These are phyloP conservation scores for Hygrophila difformis DNA, from an alignment of 257 asterid genomes.

Conservation along the genomic window DNA sequence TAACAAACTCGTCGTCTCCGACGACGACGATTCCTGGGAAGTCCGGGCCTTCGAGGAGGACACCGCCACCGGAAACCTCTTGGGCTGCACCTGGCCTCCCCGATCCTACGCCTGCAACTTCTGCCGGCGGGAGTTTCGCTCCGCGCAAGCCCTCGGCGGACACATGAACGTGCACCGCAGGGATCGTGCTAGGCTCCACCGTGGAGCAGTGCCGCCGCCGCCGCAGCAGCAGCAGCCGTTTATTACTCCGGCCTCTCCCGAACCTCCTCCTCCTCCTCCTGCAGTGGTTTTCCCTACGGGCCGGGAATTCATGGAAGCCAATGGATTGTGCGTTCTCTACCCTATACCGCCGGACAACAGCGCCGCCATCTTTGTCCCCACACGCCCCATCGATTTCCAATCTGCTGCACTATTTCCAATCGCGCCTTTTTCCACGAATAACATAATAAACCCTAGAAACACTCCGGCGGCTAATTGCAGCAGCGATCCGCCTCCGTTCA, in stretches of 20 bases:
- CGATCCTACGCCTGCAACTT: constrained; percentile 37
- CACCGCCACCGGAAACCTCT: constrained; percentile 18
- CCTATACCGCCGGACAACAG: too few relatives aligned
- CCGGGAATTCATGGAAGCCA: not conserved
- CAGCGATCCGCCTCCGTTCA: too few relatives aligned
- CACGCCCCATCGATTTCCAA: too few relatives aligned
- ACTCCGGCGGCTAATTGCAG: too few relatives aligned
- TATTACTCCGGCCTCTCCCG: not conserved
- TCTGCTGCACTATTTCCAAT: not conserved
- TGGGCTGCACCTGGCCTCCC: constrained; percentile 47
- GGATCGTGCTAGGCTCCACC: constrained; percentile 38
- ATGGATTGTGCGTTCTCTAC: not conserved
- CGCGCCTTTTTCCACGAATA: too few relatives aligned
- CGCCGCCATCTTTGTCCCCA: too few relatives aligned
- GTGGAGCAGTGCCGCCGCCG: constrained; percentile 6
- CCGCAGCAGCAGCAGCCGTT: not conserved
- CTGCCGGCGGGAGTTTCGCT: constrained; percentile 39
- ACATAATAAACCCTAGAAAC: too few relatives aligned
- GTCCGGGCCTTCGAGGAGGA: constrained; percentile 40
- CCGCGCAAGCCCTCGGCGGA: constrained; percentile 52
- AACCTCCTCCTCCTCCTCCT: not conserved
- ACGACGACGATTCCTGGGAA: constrained; percentile 45
- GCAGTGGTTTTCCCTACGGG: not conserved
- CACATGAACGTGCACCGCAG: constrained; percentile 57
- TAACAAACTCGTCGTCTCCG: constrained; percentile 27